These are phyloP conservation scores for Trichosanthes cucumerina DNA, from an alignment of 306 rosid genomes.

Conservation along the genomic window DNA sequence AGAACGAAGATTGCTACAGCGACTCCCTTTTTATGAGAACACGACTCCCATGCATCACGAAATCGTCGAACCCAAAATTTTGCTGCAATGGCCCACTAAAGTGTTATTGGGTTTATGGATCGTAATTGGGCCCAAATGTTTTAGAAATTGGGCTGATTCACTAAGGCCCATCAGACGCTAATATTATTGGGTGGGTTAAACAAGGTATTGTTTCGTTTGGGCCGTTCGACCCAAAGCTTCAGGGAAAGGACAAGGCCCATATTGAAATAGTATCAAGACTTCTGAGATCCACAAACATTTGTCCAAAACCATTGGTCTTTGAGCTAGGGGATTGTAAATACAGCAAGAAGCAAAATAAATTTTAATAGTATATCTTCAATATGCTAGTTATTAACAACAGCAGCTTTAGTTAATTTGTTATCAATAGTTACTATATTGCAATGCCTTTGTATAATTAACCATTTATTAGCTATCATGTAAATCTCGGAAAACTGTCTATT, in stretches of 20 bases:
- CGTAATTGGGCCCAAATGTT: background rate
- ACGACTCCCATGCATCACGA: slow-evolving; percentile 80
- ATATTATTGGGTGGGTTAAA: background rate
- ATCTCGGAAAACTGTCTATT: too few relatives aligned
- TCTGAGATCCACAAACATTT: background rate
- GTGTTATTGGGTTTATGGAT: background rate
- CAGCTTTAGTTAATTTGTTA: too few relatives aligned
- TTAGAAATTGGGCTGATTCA: background rate
- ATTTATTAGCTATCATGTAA: too few relatives aligned
- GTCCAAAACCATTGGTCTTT: background rate
- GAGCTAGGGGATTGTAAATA: background rate
- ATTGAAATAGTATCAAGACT: background rate
- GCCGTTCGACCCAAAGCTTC: background rate
- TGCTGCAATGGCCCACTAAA: slow-evolving; percentile 21
- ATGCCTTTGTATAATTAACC: too few relatives aligned
- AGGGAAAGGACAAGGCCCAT: background rate
- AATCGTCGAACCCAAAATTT: slow-evolving; percentile 76
- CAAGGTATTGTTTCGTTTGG: background rate
- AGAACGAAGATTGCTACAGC: slow-evolving; percentile 51
- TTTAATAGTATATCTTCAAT: too few relatives aligned
- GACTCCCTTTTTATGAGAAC: slow-evolving; percentile 72
- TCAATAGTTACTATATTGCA: too few relatives aligned
- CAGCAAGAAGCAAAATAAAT: background rate
- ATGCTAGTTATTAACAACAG: too few relatives aligned
- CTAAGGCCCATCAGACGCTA: background rate